Conservation (phyloP, 148 eudicot species). For the Chenopodium album region DNA sequence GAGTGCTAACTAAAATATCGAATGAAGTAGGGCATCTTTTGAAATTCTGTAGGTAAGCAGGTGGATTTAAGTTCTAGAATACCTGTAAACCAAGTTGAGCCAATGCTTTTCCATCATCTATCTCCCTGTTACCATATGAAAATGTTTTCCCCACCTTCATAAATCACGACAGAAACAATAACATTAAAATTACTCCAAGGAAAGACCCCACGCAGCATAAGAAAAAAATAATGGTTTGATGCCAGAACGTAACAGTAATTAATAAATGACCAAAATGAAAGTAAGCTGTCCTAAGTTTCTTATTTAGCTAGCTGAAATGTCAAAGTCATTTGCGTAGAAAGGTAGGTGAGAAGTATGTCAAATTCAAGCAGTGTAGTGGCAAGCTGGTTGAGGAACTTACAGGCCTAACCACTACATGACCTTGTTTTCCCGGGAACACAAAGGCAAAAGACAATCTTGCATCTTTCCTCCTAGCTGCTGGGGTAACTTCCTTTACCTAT, state of each 20-base stretch:
- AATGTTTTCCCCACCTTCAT: slow-evolving; percentile 61
- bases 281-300: neutral
- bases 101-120: slow-evolving; percentile 34
- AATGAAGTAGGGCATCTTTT: neutral
- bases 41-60: neutral
- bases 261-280: neutral
- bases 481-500: slow-evolving; percentile 82
- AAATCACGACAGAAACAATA: neutral
- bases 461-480: slow-evolving; percentile 67
- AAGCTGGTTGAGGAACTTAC: slow-evolving; percentile 28
- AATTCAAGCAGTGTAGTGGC: neutral
- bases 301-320: neutral
- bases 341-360: neutral
- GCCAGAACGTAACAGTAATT: neutral
- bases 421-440: slow-evolving; percentile 67
- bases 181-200: neutral
- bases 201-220: neutral
- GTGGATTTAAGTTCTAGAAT: neutral
- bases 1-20: neutral
- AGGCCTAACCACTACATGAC: slow-evolving; percentile 58
- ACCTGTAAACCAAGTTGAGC: slow-evolving; percentile 64
- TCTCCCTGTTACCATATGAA: slow-evolving; percentile 36
- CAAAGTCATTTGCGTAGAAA: too few relatives aligned
- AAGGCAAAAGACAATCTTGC: slow-evolving; percentile 75
- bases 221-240: neutral